Conservation (phyloP, 257 asterid species). For the Orobanche coerulescens region DNA sequence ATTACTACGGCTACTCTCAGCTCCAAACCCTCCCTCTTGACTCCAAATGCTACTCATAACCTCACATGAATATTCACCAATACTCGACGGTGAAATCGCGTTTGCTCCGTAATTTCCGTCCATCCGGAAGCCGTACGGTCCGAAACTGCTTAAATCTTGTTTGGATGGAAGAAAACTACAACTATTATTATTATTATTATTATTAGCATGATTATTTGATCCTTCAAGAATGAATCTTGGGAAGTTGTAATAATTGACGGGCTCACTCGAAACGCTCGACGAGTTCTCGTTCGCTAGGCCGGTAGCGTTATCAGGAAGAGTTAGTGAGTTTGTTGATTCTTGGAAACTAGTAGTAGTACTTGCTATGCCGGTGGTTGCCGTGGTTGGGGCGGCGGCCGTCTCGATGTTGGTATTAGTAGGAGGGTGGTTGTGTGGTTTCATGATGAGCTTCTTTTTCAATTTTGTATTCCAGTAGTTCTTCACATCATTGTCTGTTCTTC, state of each 20-base stretch:
- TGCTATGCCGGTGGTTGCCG: not conserved
- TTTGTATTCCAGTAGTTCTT: conserved; percentile 59
- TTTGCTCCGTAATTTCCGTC: conserved; percentile 22
- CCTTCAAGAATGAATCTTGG: conserved; percentile 17
- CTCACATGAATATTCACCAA: conserved; percentile 21
- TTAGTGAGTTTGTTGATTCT: not conserved
- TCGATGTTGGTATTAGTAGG: not conserved
- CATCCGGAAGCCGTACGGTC: conserved; percentile 21
- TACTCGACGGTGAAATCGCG: conserved; percentile 12
- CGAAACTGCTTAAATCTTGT: conserved; percentile 26
- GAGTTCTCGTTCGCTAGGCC: not conserved
- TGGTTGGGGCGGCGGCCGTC: not conserved
- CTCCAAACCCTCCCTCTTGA: conserved; percentile 20
- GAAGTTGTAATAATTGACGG: not conserved
- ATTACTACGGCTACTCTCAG: conserved; percentile 11
- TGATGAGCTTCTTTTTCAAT: conserved; percentile 37
- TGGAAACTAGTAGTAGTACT: not conserved
- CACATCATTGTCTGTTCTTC: conserved; percentile 62
- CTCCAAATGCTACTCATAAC: conserved; percentile 24
- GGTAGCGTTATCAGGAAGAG: not conserved
- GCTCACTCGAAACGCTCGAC: not conserved
- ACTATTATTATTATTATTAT: not conserved
- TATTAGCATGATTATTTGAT: conserved; percentile 13
- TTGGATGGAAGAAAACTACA: conserved; percentile 12
- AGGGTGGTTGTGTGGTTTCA: not conserved